These are phyloP conservation scores for Scedosporium boydii DNA, from an alignment of 2,329 filamentous ascomycete species.

Conservation along the genomic window DNA sequence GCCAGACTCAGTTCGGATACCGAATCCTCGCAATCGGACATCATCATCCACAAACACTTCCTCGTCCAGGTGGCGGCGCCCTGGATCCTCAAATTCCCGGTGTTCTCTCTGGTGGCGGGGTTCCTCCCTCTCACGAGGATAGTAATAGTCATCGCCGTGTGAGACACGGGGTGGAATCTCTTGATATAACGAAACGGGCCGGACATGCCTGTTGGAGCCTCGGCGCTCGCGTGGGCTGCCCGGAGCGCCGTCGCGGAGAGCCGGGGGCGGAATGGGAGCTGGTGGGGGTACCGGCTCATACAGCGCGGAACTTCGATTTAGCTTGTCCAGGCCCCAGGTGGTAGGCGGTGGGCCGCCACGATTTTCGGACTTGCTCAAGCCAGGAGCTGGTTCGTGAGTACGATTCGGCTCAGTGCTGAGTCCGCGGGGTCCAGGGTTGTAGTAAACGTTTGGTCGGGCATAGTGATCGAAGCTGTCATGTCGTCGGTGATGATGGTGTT, in stretches of 20 bases:
- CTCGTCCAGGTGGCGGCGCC: slow-evolving; percentile 17
- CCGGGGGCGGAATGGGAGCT: slow-evolving; percentile 27
- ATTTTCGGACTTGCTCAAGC: slow-evolving; percentile 22
- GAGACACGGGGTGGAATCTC: slow-evolving; percentile 33
- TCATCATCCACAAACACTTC: slow-evolving; percentile 21
- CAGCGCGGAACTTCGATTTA: slow-evolving; percentile 32
- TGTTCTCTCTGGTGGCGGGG: slow-evolving; percentile 31
- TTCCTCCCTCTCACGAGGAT: slow-evolving; percentile 32
- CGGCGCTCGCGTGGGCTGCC: slow-evolving; percentile 2
- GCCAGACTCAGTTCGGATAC: slow-evolving; percentile 32
- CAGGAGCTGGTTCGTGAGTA: slow-evolving; percentile 25
- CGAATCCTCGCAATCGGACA: slow-evolving; percentile 39
- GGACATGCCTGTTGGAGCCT: slow-evolving; percentile 17
- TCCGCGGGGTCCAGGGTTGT: slow-evolving; percentile 34
- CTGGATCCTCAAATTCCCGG: slow-evolving; percentile 29
- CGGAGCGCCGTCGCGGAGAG: slow-evolving; percentile 5
- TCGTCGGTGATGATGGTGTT: slow-evolving; percentile 28
- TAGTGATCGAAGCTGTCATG: slow-evolving; percentile 49
- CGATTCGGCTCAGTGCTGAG: slow-evolving; percentile 37
- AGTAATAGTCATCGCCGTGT: slow-evolving; percentile 39
- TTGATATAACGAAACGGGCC: slow-evolving; percentile 44
- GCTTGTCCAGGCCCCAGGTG: slow-evolving; percentile 62
- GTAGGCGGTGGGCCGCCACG: slow-evolving; percentile 54
- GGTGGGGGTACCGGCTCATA: slow-evolving; percentile 40
- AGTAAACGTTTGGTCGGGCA: slow-evolving; percentile 44